Base-by-base conservation (phyloP, 73 alveolate species). In the Stentor roeselii region DNA sequence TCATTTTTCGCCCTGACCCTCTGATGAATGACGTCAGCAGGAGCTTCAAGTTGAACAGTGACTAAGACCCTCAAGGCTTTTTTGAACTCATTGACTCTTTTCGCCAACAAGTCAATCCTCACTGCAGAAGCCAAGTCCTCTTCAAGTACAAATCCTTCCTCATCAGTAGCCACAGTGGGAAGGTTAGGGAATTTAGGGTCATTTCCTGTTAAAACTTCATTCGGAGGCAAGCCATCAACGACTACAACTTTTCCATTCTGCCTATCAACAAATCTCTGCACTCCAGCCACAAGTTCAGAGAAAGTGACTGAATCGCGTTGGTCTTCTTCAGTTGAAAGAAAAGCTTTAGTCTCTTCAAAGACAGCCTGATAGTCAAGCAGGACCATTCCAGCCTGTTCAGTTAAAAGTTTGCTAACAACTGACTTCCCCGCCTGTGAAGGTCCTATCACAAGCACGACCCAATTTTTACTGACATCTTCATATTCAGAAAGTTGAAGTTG, bases 311-410 rank as follows among this genome's bases (percentile, higher is more conserved):
- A 39, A 1, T 76, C 84, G 14, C 39, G 14, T 39, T 32, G 84
- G 2, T 76, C 84, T 21, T 76, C 84, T 76, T 76, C 84, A 21
- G 84, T 76, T 76, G 84, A 76, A 27, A n/a, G 60, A 15, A 27
- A n/a, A 0, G 85, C 74, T 41, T 76, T 76, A 1, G 74, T 76
- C 30, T 39, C 84, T 76, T 76, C 84, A 27, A 41, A 14, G 6
- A 76, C n/a, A 37, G 30, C 3, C 1, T 14, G 32, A 40, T 76
- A 76, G 3, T 76, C 39, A n/a, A 76, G 60, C 14, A 76, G 74
- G 30, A 40, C 36, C n/a, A 27, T 36, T 0, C 37, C 37, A 14
- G 21, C 14, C 76, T 39, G 14, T 21, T 76, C 36, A 1, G 60
- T 6, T 14, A 76, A 6, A 39, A n/a, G 39, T 27, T 76, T 76